Percentiles rank a stretch among this genome's conserved stretches.
phyloP scores from a whole-genome alignment of 495 filamentous ascomycete species.

The Tuber aestivum region DNA sequence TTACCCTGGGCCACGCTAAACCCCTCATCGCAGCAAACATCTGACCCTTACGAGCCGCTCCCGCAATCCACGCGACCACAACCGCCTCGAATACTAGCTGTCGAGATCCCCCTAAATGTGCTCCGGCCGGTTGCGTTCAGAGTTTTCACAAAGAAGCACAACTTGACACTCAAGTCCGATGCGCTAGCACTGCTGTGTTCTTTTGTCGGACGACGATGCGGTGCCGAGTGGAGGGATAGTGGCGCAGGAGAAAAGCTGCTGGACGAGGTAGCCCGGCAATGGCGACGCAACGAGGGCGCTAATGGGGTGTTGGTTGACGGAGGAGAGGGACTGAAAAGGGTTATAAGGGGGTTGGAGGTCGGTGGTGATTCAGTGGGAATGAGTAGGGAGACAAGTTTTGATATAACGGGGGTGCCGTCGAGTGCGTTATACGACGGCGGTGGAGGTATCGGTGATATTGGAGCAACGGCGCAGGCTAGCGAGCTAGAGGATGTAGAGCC shows the following conservation, averaged over 20 bases:
- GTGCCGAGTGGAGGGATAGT: constrained; percentile 92
- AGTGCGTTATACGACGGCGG: constrained; percentile 25
- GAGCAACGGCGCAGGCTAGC: constrained; percentile 55
- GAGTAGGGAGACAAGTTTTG: constrained; percentile 58
- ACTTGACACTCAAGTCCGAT: constrained; percentile 82
- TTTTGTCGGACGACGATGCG: constrained; percentile 89
- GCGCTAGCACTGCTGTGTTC: constrained; percentile 75
- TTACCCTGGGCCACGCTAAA: constrained; percentile 4
- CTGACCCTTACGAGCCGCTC: constrained; percentile 41
- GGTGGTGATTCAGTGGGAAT: constrained; percentile 36
- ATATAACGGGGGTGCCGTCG: constrained; percentile 37
- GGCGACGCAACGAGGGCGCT: constrained; percentile 63
- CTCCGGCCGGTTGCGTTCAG: constrained; percentile 89
- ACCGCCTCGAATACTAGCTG: constrained; percentile 75
- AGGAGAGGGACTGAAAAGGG: constrained; percentile 68
- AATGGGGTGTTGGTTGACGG: constrained; percentile 87
- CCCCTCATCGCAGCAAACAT: constrained; percentile 26
- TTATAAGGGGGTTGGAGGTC: constrained; percentile 70
- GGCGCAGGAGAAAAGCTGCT: constrained; percentile 85
- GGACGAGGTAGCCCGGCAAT: constrained; percentile 81
- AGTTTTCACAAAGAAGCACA: constrained; percentile 95
- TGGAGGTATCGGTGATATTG: constrained; percentile 52
- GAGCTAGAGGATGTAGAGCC: constrained; percentile 45
- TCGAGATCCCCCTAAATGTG: constrained; percentile 77
- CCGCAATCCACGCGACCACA: constrained; percentile 39